Percentiles rank a stretch among this genome's conserved stretches.
phyloP scores from a whole-genome alignment of 2,329 filamentous ascomycete genomes.

The Bipolaris bicolor region DNA sequence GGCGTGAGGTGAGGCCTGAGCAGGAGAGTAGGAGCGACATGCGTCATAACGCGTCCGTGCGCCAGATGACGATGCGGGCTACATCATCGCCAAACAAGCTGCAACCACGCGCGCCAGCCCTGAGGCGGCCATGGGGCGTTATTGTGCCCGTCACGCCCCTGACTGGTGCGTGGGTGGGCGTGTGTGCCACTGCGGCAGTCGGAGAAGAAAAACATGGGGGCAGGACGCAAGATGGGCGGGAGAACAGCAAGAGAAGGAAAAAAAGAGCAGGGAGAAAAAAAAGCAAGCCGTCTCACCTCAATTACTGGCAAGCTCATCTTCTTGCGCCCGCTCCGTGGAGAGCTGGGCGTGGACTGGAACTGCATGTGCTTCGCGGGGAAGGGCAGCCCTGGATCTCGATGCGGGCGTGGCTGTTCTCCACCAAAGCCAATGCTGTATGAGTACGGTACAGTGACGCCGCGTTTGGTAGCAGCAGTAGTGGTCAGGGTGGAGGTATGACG shows the following conservation, averaged over 20 bases:
- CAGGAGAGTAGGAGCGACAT: slow-evolving; percentile 27
- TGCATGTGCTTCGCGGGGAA: slow-evolving; percentile 19
- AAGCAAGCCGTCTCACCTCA: slow-evolving; percentile 35
- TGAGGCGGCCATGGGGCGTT: background rate
- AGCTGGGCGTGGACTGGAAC: slow-evolving; percentile 19
- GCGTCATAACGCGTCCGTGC: slow-evolving; percentile 16
- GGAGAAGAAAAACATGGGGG: background rate
- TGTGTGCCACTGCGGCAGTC: background rate
- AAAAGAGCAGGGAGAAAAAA: slow-evolving; percentile 1
- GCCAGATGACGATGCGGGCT: slow-evolving; percentile 33
- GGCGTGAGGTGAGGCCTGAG: slow-evolving; percentile 25
- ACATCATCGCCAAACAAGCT: slow-evolving; percentile 33
- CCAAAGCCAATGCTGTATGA: background rate
- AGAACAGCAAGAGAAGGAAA: background rate
- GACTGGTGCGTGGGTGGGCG: background rate
- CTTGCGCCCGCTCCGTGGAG: slow-evolving; percentile 24
- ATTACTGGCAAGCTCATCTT: slow-evolving; percentile 41
- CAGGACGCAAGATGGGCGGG: too few species aligned
- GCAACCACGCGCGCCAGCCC: slow-evolving; percentile 13
- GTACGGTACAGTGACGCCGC: background rate
- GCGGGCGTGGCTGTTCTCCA: slow-evolving; percentile 1
- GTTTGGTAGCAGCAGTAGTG: slow-evolving; percentile 18
- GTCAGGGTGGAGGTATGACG: slow-evolving; percentile 36
- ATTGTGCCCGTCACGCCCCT: background rate
- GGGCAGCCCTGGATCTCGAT: slow-evolving; percentile 4